Evolutionary conservation across 2,329 filamentous ascomycete genomes (phyloP).

Genomic region (Monilinia vaccinii-corymbosi): DNA sequence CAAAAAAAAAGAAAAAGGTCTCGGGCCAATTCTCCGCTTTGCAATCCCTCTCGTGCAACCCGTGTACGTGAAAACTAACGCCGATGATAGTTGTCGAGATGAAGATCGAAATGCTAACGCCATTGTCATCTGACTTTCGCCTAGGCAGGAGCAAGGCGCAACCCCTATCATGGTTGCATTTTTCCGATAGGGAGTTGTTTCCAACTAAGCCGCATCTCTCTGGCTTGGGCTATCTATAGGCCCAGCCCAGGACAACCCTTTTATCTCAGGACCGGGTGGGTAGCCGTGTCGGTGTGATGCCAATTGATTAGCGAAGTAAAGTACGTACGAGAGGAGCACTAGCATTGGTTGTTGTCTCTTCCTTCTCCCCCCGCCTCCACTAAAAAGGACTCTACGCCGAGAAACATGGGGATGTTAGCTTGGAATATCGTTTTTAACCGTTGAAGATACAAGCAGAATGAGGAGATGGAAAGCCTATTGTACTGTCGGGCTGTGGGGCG

Average conservation of each 20-base stretch:
- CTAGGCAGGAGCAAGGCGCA: neutral
- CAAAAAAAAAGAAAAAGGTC: too few relatives aligned
- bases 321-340: neutral
- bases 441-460: neutral
- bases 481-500: neutral
- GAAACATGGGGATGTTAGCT: neutral
- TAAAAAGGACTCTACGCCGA: neutral
- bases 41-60: neutral
- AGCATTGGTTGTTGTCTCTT: neutral
- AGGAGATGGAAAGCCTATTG: neutral
- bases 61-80: neutral
- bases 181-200: neutral
- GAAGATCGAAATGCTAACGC: neutral
- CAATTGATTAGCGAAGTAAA: neutral
- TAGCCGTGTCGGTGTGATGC: neutral
- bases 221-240: neutral
- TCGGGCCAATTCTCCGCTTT: neutral
- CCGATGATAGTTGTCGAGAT: neutral
- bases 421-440: neutral
- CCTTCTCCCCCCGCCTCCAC: neutral
- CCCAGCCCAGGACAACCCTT: neutral
- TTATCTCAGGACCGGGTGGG: neutral
- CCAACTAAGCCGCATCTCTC: neutral
- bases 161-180: neutral
- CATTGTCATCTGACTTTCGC: neutral